A percentile compares a stretch with the other conserved stretches of the same genome.
These are phyloP conservation scores for Talaromyces trachyspermus DNA, from an alignment of 495 filamentous ascomycete species.

Conservation along the genomic window DNA sequence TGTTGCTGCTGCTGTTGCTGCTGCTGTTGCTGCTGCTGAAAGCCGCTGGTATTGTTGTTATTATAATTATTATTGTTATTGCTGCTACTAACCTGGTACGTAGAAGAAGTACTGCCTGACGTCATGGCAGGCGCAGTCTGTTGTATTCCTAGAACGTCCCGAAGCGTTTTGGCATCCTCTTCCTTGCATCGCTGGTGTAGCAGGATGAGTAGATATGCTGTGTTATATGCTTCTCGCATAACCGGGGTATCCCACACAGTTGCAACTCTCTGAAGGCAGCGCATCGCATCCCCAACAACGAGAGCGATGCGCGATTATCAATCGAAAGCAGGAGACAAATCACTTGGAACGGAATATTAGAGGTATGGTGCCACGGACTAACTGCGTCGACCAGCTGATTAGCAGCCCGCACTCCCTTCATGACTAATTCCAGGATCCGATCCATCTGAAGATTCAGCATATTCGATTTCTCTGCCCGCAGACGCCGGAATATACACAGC, in stretches of 20 bases:
- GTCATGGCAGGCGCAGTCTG: conserved; percentile 5
- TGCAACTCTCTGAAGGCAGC: conserved; percentile 33
- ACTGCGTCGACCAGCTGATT: conserved; percentile 22
- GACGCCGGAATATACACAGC: conserved; percentile 70
- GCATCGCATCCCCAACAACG: conserved; percentile 40
- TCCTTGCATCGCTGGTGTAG: conserved; percentile 31
- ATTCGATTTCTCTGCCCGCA: conserved; percentile 56
- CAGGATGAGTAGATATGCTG: conserved; percentile 32
- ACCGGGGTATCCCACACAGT: conserved; percentile 33
- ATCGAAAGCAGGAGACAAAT: conserved; percentile 44
- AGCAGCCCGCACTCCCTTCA: conserved; percentile 23
- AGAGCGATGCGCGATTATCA: conserved; percentile 35
- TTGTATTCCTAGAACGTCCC: conserved; percentile 18
- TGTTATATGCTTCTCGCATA: conserved; percentile 41
- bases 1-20: not conserved
- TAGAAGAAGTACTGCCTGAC: not conserved
- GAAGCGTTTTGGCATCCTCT: conserved; percentile 31
- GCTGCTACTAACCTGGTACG: not conserved
- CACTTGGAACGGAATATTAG: conserved; percentile 46
- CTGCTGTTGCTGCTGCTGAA: conserved; percentile 8
- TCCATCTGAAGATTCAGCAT: conserved; percentile 62
- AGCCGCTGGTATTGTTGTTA: conserved; percentile 11
- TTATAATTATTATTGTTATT: not conserved
- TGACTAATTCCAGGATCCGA: conserved; percentile 18
- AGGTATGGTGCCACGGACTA: conserved; percentile 46